phyloP scores from a whole-genome alignment of 2,329 filamentous ascomycete species.

The Diplodia scrobiculata region DNA sequence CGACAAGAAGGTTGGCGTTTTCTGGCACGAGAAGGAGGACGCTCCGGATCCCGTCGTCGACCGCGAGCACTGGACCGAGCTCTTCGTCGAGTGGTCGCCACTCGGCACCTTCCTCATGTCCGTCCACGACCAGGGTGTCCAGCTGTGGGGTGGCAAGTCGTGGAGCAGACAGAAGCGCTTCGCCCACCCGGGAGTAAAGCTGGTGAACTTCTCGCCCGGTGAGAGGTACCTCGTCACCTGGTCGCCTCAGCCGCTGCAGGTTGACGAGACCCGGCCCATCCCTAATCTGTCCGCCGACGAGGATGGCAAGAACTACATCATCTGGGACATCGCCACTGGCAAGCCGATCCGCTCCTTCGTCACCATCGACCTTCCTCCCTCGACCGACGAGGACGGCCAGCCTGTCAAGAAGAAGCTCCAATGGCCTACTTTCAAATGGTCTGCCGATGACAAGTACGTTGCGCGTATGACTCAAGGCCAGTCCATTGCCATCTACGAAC shows the following conservation, averaged over 20 bases:
- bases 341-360: constrained; percentile 91
- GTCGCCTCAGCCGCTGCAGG: constrained; percentile 90
- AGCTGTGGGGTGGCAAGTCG: constrained; percentile 89
- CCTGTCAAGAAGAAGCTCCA: constrained; percentile 86
- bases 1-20: constrained; percentile 87
- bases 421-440: constrained; percentile 99
- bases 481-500: constrained; percentile 88
- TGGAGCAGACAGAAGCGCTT: constrained; percentile 93
- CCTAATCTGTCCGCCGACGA: constrained; percentile 76
- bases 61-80: constrained; percentile 94
- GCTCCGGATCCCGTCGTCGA: constrained; percentile 85
- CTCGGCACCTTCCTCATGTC: constrained; percentile 92
- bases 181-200: constrained; percentile 90
- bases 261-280: constrained; percentile 85
- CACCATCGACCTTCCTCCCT: constrained; percentile 75
- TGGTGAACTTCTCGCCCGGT: constrained; percentile 90
- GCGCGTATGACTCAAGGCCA: constrained; percentile 85
- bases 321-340: constrained; percentile 92
- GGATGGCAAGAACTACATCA: constrained; percentile 98
- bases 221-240: constrained; percentile 96
- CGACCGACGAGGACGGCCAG: constrained; percentile 62
- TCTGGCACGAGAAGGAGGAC: constrained; percentile 98
- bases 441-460: constrained; percentile 93
- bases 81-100: constrained; percentile 97
- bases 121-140: constrained; percentile 92